Evolutionary conservation across 139 green algal genomes (phyloP), one percentile per base, ranked within the genome.

Genomic region (Mychonastes homosphaera): DNA sequence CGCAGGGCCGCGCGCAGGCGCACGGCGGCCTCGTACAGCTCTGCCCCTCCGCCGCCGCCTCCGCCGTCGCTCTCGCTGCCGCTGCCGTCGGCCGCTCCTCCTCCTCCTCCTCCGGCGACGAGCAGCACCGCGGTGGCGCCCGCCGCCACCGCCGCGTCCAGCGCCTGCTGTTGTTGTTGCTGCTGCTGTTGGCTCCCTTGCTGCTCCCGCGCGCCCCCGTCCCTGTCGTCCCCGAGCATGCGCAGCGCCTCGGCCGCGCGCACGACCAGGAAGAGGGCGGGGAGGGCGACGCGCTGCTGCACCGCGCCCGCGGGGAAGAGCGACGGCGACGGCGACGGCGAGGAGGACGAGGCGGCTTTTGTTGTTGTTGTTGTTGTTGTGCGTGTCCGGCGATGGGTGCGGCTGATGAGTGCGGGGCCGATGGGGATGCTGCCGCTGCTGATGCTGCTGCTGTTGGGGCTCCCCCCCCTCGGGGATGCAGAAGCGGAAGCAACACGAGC

Each of bases 11-110:
- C 80, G 50, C 83, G 80, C 1, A 96, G 49, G 2, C 60, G 52
- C 10, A 81, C 52, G 0, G 85, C 84, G 8, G 90, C 84, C 21
- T 91, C 74, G 44, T 94, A 97, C 43, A 97, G 71, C 21, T 67
- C 58, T 1, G 63, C 72, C 15, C 62, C 73, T 35, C 58, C 70
- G 29, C 30, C 62, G 30, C 29, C 45, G 24, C 27, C 29, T 56
- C 49, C 53, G 5, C 34, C 46, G 1, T 53, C n/a, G n/a, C n/a
- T n/a, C n/a, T 38, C 38, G 30, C 29, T 49, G 18, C 44, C 53
- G 23, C 41, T 59, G 28, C 50, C 50, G 32, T 59, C n/a, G n/a
- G n/a, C n/a, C n/a, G n/a, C n/a, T n/a, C n/a, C n/a, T n/a, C n/a
- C n/a, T n/a, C n/a, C 21, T 26, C 16, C n/a, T n/a, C n/a, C 53